Conservation (phyloP, 1,284 basidiomycete genomes). For the Bondarzewia mesenterica region DNA sequence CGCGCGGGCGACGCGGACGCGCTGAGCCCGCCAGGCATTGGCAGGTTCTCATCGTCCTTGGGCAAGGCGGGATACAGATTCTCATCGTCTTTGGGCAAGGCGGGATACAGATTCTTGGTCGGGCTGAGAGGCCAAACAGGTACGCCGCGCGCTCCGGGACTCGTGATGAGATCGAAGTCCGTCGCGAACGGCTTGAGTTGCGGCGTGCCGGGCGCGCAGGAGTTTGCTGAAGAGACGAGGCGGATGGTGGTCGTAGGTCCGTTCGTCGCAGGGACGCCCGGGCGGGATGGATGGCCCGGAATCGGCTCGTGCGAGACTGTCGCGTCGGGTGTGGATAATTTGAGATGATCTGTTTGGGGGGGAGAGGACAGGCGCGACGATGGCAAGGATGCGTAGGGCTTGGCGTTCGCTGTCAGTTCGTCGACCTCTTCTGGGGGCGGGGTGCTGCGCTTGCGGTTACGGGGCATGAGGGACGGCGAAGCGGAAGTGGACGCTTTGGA, state of each 20-base stretch:
- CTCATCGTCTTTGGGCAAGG: conserved; percentile 23
- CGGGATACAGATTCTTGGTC: conserved; percentile 33
- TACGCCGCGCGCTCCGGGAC: conserved; percentile 32
- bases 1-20: conserved; percentile 3
- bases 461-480: not conserved
- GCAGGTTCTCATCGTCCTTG: conserved; percentile 14
- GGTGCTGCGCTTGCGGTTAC: not conserved
- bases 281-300: conserved; percentile 46
- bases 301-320: conserved; percentile 31
- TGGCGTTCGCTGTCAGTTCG: conserved; percentile 35
- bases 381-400: conserved; percentile 48
- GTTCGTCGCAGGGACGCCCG: conserved; percentile 47
- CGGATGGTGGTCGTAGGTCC: conserved; percentile 47
- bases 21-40: conserved; percentile 25
- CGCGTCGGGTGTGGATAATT: conserved; percentile 31
- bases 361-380: conserved; percentile 24
- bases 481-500: conserved; percentile 14
- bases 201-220: conserved; percentile 39
- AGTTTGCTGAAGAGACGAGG: conserved; percentile 35
- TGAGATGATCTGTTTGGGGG: conserved; percentile 40
- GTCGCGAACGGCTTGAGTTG: conserved; percentile 55
- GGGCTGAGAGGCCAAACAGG: conserved; percentile 39
- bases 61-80: conserved; percentile 44
- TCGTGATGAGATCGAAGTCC: conserved; percentile 55
- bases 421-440: conserved; percentile 3